These are phyloP conservation scores for Aspergillus calidoustus DNA, from an alignment of 2,329 filamentous ascomycete genomes.

Conservation along the genomic window DNA sequence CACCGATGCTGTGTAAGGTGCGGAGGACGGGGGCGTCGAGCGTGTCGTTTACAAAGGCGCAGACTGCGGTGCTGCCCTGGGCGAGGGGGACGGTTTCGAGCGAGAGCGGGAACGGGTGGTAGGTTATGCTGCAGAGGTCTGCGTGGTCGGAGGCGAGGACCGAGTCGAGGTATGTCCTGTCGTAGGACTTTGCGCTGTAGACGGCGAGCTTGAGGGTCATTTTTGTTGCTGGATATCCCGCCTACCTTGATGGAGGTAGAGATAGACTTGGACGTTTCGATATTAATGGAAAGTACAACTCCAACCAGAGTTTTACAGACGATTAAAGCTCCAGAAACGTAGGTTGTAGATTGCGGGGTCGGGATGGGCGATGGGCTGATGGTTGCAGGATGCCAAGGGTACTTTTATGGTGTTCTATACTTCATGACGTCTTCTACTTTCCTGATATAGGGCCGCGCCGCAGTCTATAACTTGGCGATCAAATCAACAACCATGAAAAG, in stretches of 20 bases:
- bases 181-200: constrained; percentile 69
- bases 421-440: neutral
- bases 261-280: too few species aligned
- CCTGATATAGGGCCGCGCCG: neutral
- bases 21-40: constrained; percentile 58
- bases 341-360: neutral
- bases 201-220: constrained; percentile 60
- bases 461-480: neutral
- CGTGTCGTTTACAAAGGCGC: constrained; percentile 71
- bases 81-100: constrained; percentile 62
- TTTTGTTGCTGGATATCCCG: neutral
- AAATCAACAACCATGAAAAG: neutral
- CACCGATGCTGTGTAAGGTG: constrained; percentile 55
- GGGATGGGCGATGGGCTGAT: constrained; percentile 10
- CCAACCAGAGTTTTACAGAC: neutral
- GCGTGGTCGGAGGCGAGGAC: constrained; percentile 37
- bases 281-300: too few species aligned
- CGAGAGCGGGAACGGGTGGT: constrained; percentile 63
- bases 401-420: constrained; percentile 1
- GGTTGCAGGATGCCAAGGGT: neutral
- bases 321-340: neutral
- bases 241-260: too few species aligned
- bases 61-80: constrained; percentile 60
- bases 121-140: constrained; percentile 55
- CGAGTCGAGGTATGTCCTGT: constrained; percentile 59